Evolutionary conservation across 2,329 filamentous ascomycete species (phyloP).

Genomic region (Apiospora sp.): DNA sequence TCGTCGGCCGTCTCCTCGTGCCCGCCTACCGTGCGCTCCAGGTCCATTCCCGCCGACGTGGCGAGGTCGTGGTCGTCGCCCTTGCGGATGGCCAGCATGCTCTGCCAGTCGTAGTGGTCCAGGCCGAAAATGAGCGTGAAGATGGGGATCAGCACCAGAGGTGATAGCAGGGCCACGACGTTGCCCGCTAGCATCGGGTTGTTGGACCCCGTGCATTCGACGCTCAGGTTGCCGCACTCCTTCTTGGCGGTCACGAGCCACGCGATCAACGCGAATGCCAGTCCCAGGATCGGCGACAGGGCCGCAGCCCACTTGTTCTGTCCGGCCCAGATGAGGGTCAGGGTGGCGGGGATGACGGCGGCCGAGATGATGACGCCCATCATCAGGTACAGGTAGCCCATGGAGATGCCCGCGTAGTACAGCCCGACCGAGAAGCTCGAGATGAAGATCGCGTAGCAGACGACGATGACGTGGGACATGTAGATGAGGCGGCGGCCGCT

Average conservation of each 20-base stretch:
- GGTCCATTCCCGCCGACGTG: slow-evolving; percentile 65
- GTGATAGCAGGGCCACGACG: slow-evolving; percentile 81
- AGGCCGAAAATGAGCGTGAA: slow-evolving; percentile 75
- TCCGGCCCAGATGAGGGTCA: slow-evolving; percentile 81
- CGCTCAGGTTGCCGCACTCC: slow-evolving; percentile 60
- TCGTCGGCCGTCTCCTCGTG: slow-evolving; percentile 51
- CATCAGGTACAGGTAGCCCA: slow-evolving; percentile 88
- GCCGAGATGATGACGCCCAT: slow-evolving; percentile 93
- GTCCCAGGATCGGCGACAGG: slow-evolving; percentile 73
- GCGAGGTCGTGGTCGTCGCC: slow-evolving; percentile 81
- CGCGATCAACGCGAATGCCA: slow-evolving; percentile 72
- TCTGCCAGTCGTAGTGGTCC: slow-evolving; percentile 86
- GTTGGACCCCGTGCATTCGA: slow-evolving; percentile 70
- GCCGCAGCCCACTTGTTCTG: slow-evolving; percentile 81
- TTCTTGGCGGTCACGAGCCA: slow-evolving; percentile 81
- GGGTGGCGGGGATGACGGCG: slow-evolving; percentile 81
- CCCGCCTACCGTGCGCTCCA: slow-evolving; percentile 54
- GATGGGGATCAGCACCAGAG: slow-evolving; percentile 76
- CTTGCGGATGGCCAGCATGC: slow-evolving; percentile 80
- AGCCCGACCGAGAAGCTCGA: slow-evolving; percentile 81
- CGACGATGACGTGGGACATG: slow-evolving; percentile 78
- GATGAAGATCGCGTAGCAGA: slow-evolving; percentile 77
- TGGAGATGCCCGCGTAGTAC: slow-evolving; percentile 76
- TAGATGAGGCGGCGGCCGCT: slow-evolving; percentile 80
- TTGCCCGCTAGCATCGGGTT: slow-evolving; percentile 90